A percentile compares a stretch with the other conserved stretches of the same genome.
Conservation (phyloP, 768 basidiomycete genomes). For the Russula foetens region DNA sequence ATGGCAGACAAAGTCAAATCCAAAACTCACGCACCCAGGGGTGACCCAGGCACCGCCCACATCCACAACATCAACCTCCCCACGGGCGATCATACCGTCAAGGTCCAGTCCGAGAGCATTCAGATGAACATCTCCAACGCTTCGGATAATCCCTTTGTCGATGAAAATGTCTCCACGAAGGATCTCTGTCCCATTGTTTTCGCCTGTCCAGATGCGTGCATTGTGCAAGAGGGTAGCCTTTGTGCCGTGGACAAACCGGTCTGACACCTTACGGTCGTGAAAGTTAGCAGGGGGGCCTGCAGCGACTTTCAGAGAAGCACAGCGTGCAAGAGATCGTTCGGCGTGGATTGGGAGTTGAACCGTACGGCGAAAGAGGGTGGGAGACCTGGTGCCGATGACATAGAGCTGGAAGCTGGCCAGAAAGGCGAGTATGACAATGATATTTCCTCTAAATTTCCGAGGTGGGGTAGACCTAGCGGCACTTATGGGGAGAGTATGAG, state of each 20-base stretch:
- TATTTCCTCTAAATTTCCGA: slow-evolving; percentile 2
- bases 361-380: neutral
- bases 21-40: slow-evolving; percentile 40
- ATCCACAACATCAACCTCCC: slow-evolving; percentile 42
- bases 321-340: slow-evolving; percentile 23
- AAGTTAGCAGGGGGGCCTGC: slow-evolving; percentile 43
- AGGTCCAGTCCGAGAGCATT: slow-evolving; percentile 19
- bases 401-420: slow-evolving; percentile 8
- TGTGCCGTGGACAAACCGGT: slow-evolving; percentile 60
- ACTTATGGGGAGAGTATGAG: neutral
- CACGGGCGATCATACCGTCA: slow-evolving; percentile 9
- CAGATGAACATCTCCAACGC: slow-evolving; percentile 39
- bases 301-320: slow-evolving; percentile 33
- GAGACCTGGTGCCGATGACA: neutral
- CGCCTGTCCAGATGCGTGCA: slow-evolving; percentile 80
- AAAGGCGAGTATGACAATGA: neutral
- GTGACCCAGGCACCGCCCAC: slow-evolving; percentile 69
- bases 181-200: slow-evolving; percentile 57
- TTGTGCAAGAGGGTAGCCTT: slow-evolving; percentile 58
- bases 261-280: slow-evolving; percentile 43
- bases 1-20: neutral
- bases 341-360: slow-evolving; percentile 5
- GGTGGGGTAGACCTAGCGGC: neutral
- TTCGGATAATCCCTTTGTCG: slow-evolving; percentile 59
- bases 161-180: slow-evolving; percentile 59